These are phyloP conservation scores for Lactarius vividus DNA, from an alignment of 768 basidiomycete species.

Conservation along the genomic window DNA sequence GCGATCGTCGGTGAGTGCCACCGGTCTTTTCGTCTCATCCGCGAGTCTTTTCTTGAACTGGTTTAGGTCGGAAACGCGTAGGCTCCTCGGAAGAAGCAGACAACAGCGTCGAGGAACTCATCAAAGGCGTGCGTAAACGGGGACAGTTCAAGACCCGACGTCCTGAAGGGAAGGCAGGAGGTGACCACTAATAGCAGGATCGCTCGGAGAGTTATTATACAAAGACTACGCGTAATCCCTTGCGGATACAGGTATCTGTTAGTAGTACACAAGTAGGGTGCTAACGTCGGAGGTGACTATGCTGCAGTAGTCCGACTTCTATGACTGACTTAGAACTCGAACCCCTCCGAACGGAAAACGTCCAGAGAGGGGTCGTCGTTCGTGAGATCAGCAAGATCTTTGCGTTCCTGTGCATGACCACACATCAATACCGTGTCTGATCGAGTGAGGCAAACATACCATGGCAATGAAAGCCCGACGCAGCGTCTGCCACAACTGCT, in stretches of 20 bases:
- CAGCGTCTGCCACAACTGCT: constrained; percentile 89
- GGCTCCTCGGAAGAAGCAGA: constrained; percentile 36
- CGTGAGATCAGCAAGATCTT: constrained; percentile 77
- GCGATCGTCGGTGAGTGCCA: constrained; percentile 66
- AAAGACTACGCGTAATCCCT: neutral
- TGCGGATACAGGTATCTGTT: constrained; percentile 13
- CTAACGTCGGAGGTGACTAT: neutral
- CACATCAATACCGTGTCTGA: constrained; percentile 9
- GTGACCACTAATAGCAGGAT: constrained; percentile 33
- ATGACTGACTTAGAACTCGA: constrained; percentile 65
- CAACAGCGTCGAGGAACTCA: constrained; percentile 49
- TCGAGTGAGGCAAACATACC: constrained; percentile 45
- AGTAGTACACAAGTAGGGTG: neutral
- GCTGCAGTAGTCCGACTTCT: neutral
- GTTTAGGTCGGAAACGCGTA: constrained; percentile 36
- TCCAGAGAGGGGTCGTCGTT: constrained; percentile 62
- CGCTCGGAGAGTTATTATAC: neutral
- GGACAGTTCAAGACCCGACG: constrained; percentile 70
- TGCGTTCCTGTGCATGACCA: constrained; percentile 54
- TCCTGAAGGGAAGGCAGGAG: constrained; percentile 65
- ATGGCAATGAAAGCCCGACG: constrained; percentile 76
- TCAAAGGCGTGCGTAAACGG: constrained; percentile 53
- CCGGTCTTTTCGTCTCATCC: neutral
- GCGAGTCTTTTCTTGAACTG: constrained; percentile 5
- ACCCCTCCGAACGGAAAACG: constrained; percentile 76